phyloP scores from a whole-genome alignment of 2,329 filamentous ascomycete species.

The Aspergillus aculeatinus region DNA sequence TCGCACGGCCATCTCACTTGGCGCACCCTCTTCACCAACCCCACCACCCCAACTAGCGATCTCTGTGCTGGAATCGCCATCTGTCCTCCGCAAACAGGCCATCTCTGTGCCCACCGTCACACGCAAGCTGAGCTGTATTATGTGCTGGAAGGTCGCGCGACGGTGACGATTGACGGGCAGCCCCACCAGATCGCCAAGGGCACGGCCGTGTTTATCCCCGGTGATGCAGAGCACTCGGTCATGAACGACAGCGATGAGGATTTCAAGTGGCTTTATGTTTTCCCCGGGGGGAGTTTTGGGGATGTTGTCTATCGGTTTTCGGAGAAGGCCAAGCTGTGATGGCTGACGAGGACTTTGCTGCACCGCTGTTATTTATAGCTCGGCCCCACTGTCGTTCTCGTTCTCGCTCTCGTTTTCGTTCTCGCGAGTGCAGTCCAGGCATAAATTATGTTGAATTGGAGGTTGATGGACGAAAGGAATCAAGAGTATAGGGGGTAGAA shows the following conservation, averaged over 20 bases:
- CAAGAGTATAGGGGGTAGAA: background rate
- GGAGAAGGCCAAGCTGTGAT: background rate
- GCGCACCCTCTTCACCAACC: constrained; percentile 43
- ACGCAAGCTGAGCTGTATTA: constrained; percentile 47
- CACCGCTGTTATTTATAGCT: no score
- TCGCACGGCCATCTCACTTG: constrained; percentile 30
- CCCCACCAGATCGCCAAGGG: constrained; percentile 35
- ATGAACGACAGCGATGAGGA: constrained; percentile 29
- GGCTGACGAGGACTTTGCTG: background rate
- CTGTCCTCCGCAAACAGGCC: constrained; percentile 33
- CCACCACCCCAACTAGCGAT: constrained; percentile 34
- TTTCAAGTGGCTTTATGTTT: constrained; percentile 45
- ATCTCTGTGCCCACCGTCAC: constrained; percentile 42
- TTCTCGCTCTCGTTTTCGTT: background rate
- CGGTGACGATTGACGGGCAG: constrained; percentile 40
- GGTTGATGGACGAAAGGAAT: background rate
- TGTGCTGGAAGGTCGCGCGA: constrained; percentile 37
- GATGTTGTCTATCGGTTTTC: constrained; percentile 43
- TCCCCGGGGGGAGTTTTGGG: constrained; percentile 38
- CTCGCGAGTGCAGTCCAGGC: background rate
- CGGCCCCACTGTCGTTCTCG: no score
- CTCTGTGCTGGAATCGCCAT: constrained; percentile 42
- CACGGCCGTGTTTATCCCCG: constrained; percentile 43
- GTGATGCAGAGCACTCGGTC: constrained; percentile 46
- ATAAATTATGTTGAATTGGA: background rate